Base-by-base conservation (phyloP, 192 early-diverging fungal genomes). In the Linnemannia exigua region DNA sequence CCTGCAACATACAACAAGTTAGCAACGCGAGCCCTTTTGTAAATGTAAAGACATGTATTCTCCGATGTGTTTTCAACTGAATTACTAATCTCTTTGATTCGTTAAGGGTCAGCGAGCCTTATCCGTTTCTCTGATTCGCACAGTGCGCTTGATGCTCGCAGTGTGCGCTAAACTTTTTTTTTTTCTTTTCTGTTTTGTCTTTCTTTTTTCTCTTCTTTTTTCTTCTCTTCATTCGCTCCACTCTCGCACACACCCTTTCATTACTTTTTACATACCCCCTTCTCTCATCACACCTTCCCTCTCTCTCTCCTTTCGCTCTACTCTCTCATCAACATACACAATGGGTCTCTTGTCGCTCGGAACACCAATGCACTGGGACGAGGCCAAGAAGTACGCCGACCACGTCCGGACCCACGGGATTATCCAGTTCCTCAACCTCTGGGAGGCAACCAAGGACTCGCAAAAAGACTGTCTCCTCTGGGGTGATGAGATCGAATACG, bases 401-500 rank as follows among this genome's bases (percentile, higher is more conserved):
- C 93, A 99, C 81, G 97, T 99, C 48, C 94, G 97, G 63, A 77
- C 88, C 38, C 96, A 98, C 82, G 98, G 98, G 28, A 99, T 99
- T 78, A 90, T 91, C 54, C 98, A 99, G 91, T 98, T 99, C 77
- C 88, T 98, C 47, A 91, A 95, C 87, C 94, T 98, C 41, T 99
- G 95, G 91, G 89, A 93, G 71, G 90, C 92, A 72, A 90, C 94
- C 80, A 99, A 99, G 93, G 86, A 93, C 58, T 91, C 94, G 66
- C 89, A 94, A 78, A 95, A 93, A 74, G 95, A 97, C 88, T 90
- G 90, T 69, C 91, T 98, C 16, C 89, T 97, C 25, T 99, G 98
- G 97, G 98, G 98, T 72, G 98, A 99, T 80, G 98, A 99, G 93
- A 91, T 99, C 76, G 98, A 99, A 88, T 99, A 99, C 88, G 92